Base-by-base conservation (phyloP, 1,284 basidiomycete genomes). In the Golubevia sp. region DNA sequence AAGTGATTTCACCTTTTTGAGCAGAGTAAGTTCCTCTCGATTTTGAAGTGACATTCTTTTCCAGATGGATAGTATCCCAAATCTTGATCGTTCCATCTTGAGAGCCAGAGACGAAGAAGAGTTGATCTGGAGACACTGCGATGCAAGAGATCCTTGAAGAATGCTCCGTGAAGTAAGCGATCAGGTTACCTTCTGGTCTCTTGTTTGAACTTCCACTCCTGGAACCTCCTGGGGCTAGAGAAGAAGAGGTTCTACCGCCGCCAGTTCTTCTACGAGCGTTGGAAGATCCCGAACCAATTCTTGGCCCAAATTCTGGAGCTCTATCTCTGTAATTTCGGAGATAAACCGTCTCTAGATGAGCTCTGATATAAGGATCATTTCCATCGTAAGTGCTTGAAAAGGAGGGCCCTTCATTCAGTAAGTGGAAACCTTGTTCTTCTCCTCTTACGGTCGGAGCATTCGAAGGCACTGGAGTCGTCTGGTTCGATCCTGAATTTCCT, bases 41-140 rank as follows among this genome's bases (percentile, higher is more conserved):
- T 38, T 76, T 78, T 50, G 83, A 83, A 4, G 87, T 86, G 1
- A 88, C 91, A 73, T 91, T 92, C 66, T 91, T 88, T 74, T 93
- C 92, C 44, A 93, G 84, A 7, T 91, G 87, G 4, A 90, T 89
- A 0, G 91, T 89, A 76, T 93, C 92, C 92, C 92, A 93, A 4
- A 93, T 87, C 78, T 92, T 91, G 66, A 95, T 88, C 0, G 90
- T 91, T 69, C 90, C 90, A 77, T 97, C 94, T 68, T 92, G 90
- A 1, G 93, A 95, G 0, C 90, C 88, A 0, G 94, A 92, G 0
- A 93, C 91, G 74, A 99, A 98, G 86, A 97, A 99, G 69, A 90
- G 85, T 69, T 97, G 93, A 79, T 99, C 97, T 0, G 94, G 93
- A 1, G 96, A 91, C 8, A 96, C 92, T 0, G 91, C 91, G 18